Evolutionary conservation across 2,329 filamentous ascomycete species (phyloP), one percentile per base, ranked within the genome.

Genomic region (Cercospora berteroae): DNA sequence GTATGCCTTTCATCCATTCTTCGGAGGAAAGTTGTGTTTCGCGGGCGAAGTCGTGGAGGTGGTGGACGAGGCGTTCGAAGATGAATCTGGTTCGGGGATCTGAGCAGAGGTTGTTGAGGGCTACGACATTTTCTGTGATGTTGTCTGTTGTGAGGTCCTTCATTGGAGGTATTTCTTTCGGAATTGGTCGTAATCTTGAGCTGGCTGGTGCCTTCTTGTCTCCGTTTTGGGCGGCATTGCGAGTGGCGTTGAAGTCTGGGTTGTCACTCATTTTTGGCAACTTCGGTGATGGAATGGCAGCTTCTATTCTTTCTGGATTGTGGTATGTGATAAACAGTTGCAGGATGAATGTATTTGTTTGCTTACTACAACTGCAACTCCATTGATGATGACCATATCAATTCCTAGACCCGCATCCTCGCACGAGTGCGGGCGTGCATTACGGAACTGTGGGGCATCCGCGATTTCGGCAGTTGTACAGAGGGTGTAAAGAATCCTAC

Each of bases 21-120:
- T 87, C 82, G 3, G 88, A 90, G 76, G 88, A 91, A 31, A 94
- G 83, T 36, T 91, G 83, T 1, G 90, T 94, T 79, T 94, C 91
- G 63, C 91, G 86, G 5, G 90, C 90, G 77, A 93, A 94, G 80
- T 93, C 90, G 79, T 94, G 91, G 2, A 94, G 81, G 79, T 94
- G 91, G 9, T 86, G 86, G 60, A 94, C 89, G 10, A 94, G 84
- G n/a, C 89, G 84, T 73, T 90, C 86, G 77, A 94, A 85, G 55
- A 94, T 77, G 76, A 91, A 93, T 69, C 86, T 89, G 69, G 91
- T 81, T n/a, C 91, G 86, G 23, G 84, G 81, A 74, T 93, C 83
- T 13, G 82, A 76, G 73, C 87, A 86, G 81, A 89, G 86, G 13
- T 89, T 89, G 80, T 94, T 94, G 78, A 93, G 92, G 52, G 83